Base-by-base conservation (phyloP, 345 rosid genomes). In the Pugionium dolabratum region DNA sequence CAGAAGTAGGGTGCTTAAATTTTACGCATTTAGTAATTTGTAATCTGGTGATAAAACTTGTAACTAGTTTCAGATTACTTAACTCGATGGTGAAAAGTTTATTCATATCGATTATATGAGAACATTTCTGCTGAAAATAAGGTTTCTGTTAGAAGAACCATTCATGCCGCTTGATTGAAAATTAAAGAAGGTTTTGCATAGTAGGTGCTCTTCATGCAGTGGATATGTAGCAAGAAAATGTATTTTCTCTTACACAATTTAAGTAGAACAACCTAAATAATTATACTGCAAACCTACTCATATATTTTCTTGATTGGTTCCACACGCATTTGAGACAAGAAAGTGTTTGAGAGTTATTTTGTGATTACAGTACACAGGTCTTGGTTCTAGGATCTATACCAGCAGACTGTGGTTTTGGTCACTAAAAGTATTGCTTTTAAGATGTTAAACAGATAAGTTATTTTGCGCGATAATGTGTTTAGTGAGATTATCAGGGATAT, bases 61-160 rank as follows among this genome's bases (percentile, higher is more conserved):
- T 31, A 3, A 31, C 26, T 62, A 46, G 75, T 32, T 54, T 42
- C 1, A 6, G 40, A 45, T 70, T 37, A 39, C 9, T 64, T 56
- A 56, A 55, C 32, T 18, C 18, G 18, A 18, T 72, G 54, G 70
- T 11, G 59, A 61, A 54, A 49, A 45, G 39, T 56, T 64, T 64
- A 3, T 42, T 49, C 10, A n/a, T 0, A 43, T n/a, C 1, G 2
- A 9, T 9, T 18, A 26, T 25, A 9, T 36, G 58, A 71, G 69
- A 26, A 32, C 25, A 39, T 45, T 36, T 4, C 18, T 56, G 59
- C 70, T 48, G 70, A 33, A 56, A 71, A 37, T 59, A 8, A 59
- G 76, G 76, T 59, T 63, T 66, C 61, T 4, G 71, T 72, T 65
- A 51, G 34, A 35, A 29, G 61, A 41, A 28, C 29, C 4, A 18